Evolutionary conservation across 1,284 basidiomycete species (phyloP).

Genomic region (Leccinum subfulvum): DNA sequence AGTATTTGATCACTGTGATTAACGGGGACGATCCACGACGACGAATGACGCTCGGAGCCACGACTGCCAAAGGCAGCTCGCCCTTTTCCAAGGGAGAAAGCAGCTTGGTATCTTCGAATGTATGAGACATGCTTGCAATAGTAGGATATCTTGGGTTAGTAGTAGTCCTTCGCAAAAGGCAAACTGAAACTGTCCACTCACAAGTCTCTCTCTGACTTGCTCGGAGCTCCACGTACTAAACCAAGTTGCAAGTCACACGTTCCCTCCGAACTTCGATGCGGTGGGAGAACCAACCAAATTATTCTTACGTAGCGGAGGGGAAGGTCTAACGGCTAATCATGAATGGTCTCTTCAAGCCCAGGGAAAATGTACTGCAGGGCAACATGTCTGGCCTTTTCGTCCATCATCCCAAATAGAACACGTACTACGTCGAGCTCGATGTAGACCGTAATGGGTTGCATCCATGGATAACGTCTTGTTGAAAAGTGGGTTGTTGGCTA

Average conservation of each 20-base stretch:
- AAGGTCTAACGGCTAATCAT: slow-evolving; percentile 48
- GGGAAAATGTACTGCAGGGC: slow-evolving; percentile 34
- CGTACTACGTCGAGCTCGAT: slow-evolving; percentile 37
- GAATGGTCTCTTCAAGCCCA: slow-evolving; percentile 39
- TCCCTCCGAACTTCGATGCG: neutral
- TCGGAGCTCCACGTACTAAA: neutral
- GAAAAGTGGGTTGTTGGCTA: too few relatives aligned
- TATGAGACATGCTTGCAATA: slow-evolving; percentile 10
- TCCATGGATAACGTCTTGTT: slow-evolving; percentile 13
- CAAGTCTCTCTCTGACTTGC: neutral
- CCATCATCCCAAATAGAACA: slow-evolving; percentile 40
- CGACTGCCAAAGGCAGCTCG: slow-evolving; percentile 18
- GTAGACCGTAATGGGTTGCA: slow-evolving; percentile 38
- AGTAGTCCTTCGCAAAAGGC: neutral
- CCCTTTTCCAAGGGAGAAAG: slow-evolving; percentile 19
- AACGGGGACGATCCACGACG: slow-evolving; percentile 4
- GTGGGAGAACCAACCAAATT: neutral
- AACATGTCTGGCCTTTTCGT: slow-evolving; percentile 37
- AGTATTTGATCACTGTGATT: slow-evolving; percentile 19
- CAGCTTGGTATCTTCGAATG: slow-evolving; percentile 7
- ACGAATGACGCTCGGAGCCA: slow-evolving; percentile 1
- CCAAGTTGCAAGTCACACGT: neutral
- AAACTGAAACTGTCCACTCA: neutral
- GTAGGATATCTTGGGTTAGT: neutral
- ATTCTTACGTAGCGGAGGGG: slow-evolving; percentile 42